phyloP scores from a whole-genome alignment of 2,329 filamentous ascomycete species.

The Elsinoe batatas region DNA sequence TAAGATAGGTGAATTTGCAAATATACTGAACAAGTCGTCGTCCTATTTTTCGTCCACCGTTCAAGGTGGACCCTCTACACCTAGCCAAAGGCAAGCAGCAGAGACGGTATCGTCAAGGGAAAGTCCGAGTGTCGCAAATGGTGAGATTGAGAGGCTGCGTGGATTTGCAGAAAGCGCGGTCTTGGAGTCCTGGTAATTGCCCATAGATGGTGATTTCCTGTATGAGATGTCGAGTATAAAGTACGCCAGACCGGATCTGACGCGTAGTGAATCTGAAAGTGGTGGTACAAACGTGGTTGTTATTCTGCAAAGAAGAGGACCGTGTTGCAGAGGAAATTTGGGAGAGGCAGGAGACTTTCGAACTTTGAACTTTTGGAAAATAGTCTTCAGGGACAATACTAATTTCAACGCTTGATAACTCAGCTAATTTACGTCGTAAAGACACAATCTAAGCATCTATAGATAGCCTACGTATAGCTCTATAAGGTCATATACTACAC shows the following conservation, averaged over 20 bases:
- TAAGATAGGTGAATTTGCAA: conserved; percentile 13
- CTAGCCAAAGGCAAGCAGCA: conserved; percentile 39
- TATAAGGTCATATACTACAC: no score
- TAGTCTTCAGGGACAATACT: no score
- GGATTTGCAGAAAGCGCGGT: conserved; percentile 23
- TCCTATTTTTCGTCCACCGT: conserved; percentile 41
- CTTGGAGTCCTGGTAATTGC: conserved; percentile 31
- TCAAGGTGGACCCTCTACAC: conserved; percentile 42
- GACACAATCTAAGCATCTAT: no score
- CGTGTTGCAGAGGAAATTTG: conserved; percentile 8
- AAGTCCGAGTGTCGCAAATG: conserved; percentile 27
- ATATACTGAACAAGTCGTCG: conserved; percentile 8
- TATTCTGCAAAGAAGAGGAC: background rate
- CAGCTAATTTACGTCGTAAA: no score
- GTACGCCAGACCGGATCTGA: conserved; percentile 7
- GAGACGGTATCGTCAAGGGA: conserved; percentile 37
- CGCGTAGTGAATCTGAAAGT: background rate
- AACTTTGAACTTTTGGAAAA: no score
- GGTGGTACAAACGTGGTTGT: background rate
- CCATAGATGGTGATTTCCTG: conserved; percentile 32
- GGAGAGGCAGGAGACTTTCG: conserved; percentile 7
- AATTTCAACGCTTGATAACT: no score
- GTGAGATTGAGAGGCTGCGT: conserved; percentile 28
- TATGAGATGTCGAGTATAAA: background rate
- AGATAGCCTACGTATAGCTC: no score